Base-by-base conservation (phyloP, 2,329 filamentous ascomycete species). In the Eurotiales sp. region DNA sequence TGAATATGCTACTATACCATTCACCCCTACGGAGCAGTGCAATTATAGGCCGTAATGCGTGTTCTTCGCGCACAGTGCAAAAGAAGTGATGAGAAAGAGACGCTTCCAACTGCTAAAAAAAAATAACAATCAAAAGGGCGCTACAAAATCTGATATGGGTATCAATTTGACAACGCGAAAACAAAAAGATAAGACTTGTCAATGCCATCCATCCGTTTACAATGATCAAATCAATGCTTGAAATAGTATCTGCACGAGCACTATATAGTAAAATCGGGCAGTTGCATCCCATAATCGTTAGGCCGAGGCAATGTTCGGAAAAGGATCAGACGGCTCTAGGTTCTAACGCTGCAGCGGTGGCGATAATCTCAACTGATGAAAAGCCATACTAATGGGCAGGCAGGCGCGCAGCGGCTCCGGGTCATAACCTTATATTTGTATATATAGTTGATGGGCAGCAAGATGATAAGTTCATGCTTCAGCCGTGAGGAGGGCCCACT, bases 401-500 rank as follows among this genome's bases (percentile, higher is more conserved):
- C n/a, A 29, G 23, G 34, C 32, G 19, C 17, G 7, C 34, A 15
- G 11, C 7, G 34, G 5, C 32, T 14, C 4, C n/a, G 32, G 11
- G 34, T 37, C 17, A 36, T 36, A 37, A 17, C 21, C 34, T 37
- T 37, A 37, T 37, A 36, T 42, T 37, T 37, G 21, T 37, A 45
- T 27, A 46, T 21, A 32, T 23, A 45, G 19, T 29, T n/a, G 43
- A 40, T 41, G 12, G 32, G 36, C 43, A 40, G 25, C 17, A 39
- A 15, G 11, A 29, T 8, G 15, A 47, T 22, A 15, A 17, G 19
- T n/a, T 27, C 25, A 27, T 27, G 8, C 34, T 49, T 65, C 62
- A 69, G 57, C 61, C 63, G 57, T 64, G 60, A 55, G 64, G 54
- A 57, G 62, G 61, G 52, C 60, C 60, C 53, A 70, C 63, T 58